Conservation (phyloP, 257 asterid species). For the Knoxia roxburghii region DNA sequence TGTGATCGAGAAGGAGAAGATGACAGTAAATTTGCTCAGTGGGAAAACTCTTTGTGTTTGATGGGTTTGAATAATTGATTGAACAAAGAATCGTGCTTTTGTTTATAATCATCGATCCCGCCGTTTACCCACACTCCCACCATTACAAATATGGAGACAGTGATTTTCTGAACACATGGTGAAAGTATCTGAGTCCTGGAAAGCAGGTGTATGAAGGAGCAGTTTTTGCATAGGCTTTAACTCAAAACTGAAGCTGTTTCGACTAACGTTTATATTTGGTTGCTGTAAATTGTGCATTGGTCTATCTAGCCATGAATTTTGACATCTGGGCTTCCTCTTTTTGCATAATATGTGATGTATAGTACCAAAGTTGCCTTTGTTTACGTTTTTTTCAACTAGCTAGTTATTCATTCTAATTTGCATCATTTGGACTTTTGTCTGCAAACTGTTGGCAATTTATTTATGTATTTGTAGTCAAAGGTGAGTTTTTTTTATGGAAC, state of each 20-base stretch:
- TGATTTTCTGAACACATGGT: neutral
- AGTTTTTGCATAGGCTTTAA: neutral
- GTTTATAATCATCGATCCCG: too few species aligned
- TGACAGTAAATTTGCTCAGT: too few species aligned
- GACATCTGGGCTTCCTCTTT: neutral
- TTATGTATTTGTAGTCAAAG: neutral
- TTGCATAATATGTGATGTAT: neutral
- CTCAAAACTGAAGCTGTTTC: conserved; percentile 2
- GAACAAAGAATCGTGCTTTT: too few species aligned
- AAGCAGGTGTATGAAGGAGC: neutral
- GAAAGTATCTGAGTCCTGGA: neutral
- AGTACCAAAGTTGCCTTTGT: neutral
- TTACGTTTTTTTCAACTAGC: neutral
- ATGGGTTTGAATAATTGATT: too few species aligned
- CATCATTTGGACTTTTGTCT: neutral
- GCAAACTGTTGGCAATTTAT: neutral
- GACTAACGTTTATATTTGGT: neutral
- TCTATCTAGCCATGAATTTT: neutral
- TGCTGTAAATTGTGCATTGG: neutral
- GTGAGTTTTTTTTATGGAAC: neutral
- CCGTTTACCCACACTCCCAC: too few species aligned
- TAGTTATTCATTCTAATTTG: neutral
- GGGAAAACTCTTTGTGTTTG: too few species aligned
- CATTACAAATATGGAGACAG: neutral
- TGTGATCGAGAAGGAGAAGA: too few species aligned